phyloP scores from a whole-genome alignment of 2,329 filamentous ascomycete species.

The Trichoderma pleuroti region DNA sequence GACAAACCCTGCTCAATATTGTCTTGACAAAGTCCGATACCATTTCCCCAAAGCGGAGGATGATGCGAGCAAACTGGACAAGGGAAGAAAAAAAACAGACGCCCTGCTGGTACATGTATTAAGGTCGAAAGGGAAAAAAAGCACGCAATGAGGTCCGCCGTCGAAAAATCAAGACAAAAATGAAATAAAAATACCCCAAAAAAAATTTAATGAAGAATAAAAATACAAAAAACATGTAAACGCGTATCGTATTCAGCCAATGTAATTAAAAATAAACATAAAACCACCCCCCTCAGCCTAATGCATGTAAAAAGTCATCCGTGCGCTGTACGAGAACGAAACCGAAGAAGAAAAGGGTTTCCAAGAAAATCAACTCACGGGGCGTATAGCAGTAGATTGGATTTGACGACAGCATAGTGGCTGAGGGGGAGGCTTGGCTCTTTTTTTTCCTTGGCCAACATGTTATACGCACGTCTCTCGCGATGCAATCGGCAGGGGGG shows the following conservation, averaged over 20 bases:
- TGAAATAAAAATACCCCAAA: not conserved
- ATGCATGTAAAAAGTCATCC: not conserved
- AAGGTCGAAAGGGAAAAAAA: not conserved
- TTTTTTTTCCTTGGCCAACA: not conserved
- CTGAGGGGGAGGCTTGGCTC: constrained; percentile 3
- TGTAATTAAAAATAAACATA: not conserved
- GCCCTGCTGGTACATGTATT: not conserved
- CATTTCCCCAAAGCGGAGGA: constrained; percentile 7
- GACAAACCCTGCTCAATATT: constrained; percentile 10
- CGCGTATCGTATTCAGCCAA: not conserved
- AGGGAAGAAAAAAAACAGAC: not conserved
- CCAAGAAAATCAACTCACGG: not conserved
- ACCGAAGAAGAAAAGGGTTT: not conserved
- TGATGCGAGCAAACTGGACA: not conserved
- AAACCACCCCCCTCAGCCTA: not conserved
- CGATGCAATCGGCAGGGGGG: not conserved
- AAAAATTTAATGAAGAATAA: not conserved
- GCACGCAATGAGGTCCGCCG: not conserved
- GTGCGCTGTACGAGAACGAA: not conserved
- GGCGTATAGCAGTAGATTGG: not conserved
- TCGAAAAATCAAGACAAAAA: not conserved
- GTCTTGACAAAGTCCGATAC: constrained; percentile 11
- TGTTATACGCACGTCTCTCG: not conserved
- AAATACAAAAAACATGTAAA: not conserved
- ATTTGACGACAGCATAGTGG: not conserved